phyloP scores from a whole-genome alignment of 2,329 filamentous ascomycete genomes.

The Venturia asperata region DNA sequence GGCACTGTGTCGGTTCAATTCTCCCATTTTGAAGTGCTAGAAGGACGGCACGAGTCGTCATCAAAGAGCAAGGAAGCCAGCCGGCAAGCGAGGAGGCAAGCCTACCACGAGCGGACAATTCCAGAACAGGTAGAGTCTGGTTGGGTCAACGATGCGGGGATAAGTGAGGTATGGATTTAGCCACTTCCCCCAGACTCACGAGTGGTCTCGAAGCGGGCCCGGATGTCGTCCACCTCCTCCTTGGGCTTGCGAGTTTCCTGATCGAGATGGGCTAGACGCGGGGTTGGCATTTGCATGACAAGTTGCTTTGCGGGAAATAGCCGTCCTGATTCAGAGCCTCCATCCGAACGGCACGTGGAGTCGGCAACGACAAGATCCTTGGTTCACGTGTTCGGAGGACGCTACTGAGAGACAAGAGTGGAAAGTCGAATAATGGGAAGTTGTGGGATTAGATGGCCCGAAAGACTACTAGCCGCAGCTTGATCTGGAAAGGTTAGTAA shows the following conservation, averaged over 20 bases:
- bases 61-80: neutral
- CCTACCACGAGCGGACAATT: neutral
- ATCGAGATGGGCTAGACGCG: neutral
- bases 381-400: too few relatives aligned
- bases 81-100: neutral
- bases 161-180: neutral
- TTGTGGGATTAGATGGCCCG: neutral
- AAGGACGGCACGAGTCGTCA: neutral
- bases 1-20: neutral
- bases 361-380: neutral
- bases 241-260: neutral
- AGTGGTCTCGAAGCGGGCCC: neutral
- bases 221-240: neutral
- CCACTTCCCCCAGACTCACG: neutral
- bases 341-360: neutral
- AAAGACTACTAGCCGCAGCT: neutral
- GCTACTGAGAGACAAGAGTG: neutral
- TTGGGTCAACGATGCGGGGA: neutral
- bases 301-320: neutral
- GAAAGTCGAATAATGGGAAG: too few relatives aligned
- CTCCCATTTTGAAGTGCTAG: neutral
- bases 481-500: neutral
- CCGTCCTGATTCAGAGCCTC: neutral
- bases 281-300: conserved; percentile 4
- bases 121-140: neutral